phyloP scores from a whole-genome alignment of 306 rosid species.

The Quercus gilva region DNA sequence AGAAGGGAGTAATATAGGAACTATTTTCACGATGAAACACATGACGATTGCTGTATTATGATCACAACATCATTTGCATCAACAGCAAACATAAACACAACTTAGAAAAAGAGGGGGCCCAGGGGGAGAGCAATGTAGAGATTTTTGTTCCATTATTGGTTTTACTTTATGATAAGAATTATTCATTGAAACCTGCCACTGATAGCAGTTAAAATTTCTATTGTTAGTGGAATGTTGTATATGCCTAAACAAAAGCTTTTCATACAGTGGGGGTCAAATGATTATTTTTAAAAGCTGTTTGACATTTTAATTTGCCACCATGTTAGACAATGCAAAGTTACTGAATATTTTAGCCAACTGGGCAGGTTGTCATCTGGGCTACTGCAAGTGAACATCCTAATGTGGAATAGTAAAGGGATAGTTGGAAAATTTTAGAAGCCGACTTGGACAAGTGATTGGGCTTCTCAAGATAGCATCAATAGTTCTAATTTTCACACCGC shows the following conservation, averaged over 20 bases:
- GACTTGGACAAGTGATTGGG: background rate
- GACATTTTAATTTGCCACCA: background rate
- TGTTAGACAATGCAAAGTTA: background rate
- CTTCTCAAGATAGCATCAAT: background rate
- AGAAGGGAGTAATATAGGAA: background rate
- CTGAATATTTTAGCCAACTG: background rate
- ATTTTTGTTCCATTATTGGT: background rate
- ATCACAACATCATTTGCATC: background rate
- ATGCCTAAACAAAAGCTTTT: background rate
- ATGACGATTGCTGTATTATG: background rate
- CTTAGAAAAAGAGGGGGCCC: background rate
- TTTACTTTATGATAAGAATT: background rate
- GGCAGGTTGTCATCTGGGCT: conserved; percentile 1
- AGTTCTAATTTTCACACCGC: background rate
- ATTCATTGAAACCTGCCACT: background rate
- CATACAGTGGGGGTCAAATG: background rate
- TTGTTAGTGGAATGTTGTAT: background rate
- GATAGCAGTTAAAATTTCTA: too few species aligned
- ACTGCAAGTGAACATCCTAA: background rate
- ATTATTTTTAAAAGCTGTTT: background rate
- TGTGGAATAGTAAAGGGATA: background rate
- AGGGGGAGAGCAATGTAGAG: background rate
- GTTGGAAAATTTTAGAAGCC: background rate
- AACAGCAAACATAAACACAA: background rate
- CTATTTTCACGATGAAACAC: background rate